These are phyloP conservation scores for Dothistroma pini DNA, from an alignment of 2,329 filamentous ascomycete genomes.

Conservation along the genomic window DNA sequence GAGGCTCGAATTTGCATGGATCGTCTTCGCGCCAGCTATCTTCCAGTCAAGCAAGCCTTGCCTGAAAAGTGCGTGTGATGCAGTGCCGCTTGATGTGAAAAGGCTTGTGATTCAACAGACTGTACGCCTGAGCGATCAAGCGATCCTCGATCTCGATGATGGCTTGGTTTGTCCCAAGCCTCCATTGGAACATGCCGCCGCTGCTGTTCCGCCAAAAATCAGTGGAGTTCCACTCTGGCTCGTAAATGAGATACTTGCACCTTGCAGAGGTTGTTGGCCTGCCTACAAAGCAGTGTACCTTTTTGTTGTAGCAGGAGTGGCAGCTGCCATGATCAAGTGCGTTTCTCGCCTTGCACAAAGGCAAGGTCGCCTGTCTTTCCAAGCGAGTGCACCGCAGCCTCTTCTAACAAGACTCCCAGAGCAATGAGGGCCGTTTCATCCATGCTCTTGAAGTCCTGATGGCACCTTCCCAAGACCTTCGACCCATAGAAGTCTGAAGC, in stretches of 20 bases:
- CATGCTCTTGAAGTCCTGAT: conserved; percentile 56
- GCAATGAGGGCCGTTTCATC: conserved; percentile 75
- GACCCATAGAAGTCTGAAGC: conserved; percentile 62
- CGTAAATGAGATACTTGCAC: neutral
- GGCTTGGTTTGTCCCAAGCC: neutral
- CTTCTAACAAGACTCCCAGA: conserved; percentile 71
- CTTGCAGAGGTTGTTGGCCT: neutral
- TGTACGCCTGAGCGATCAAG: neutral
- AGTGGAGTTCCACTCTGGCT: neutral
- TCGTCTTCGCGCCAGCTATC: too few relatives aligned
- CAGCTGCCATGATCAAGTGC: neutral
- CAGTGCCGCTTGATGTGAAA: neutral
- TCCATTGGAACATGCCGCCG: neutral
- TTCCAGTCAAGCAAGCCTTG: too few relatives aligned
- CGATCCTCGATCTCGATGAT: neutral
- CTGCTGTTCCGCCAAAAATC: neutral
- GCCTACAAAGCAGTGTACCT: neutral
- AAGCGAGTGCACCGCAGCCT: conserved; percentile 59
- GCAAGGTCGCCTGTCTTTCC: conserved; percentile 66
- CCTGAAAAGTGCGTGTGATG: too few relatives aligned
- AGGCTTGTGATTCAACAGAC: neutral
- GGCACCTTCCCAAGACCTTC: conserved; percentile 17
- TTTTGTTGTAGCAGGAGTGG: neutral
- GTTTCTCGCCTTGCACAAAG: conserved; percentile 55
- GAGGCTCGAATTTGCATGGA: too few relatives aligned